Evolutionary conservation across 2,329 filamentous ascomycete genomes (phyloP).

Genomic region (Apiospora marii): DNA sequence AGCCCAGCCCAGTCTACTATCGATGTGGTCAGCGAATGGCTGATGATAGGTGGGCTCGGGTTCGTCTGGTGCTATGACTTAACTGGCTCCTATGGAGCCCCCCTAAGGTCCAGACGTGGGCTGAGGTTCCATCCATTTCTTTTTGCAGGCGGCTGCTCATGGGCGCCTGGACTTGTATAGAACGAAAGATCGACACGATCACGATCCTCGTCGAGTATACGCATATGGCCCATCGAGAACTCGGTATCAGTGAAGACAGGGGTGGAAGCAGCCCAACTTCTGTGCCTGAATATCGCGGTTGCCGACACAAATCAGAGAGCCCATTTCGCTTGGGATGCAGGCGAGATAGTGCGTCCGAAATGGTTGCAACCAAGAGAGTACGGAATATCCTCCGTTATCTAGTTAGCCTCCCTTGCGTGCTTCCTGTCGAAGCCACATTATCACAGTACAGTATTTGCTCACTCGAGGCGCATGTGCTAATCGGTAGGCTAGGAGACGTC

Average conservation of each 20-base stretch:
- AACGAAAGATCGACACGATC: constrained; percentile 22
- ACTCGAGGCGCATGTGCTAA: constrained; percentile 18
- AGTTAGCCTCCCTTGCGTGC: constrained; percentile 4
- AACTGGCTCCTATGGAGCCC: constrained; percentile 8
- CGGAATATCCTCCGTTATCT: background rate
- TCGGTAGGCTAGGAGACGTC: constrained; percentile 17
- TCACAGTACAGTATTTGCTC: background rate
- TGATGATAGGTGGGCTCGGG: background rate
- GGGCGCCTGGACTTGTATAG: constrained; percentile 26
- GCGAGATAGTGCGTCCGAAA: background rate
- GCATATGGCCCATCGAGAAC: background rate
- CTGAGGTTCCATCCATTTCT: constrained; percentile 23
- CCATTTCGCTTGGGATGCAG: background rate
- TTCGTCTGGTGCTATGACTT: constrained; percentile 7
- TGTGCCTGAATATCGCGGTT: constrained; percentile 13
- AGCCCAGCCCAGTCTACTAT: background rate
- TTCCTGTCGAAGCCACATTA: constrained; percentile 10
- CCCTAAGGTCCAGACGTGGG: background rate
- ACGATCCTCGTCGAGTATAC: constrained; percentile 9
- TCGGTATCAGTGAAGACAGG: background rate
- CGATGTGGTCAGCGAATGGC: constrained; percentile 2
- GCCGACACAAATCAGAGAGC: background rate
- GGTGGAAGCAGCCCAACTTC: background rate
- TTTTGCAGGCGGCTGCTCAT: background rate
- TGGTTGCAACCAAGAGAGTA: constrained; percentile 12